Evolutionary conservation across 2,329 filamentous ascomycete genomes (phyloP), one percentile per base, ranked within the genome.

Genomic region (Stemphylium beticola): DNA sequence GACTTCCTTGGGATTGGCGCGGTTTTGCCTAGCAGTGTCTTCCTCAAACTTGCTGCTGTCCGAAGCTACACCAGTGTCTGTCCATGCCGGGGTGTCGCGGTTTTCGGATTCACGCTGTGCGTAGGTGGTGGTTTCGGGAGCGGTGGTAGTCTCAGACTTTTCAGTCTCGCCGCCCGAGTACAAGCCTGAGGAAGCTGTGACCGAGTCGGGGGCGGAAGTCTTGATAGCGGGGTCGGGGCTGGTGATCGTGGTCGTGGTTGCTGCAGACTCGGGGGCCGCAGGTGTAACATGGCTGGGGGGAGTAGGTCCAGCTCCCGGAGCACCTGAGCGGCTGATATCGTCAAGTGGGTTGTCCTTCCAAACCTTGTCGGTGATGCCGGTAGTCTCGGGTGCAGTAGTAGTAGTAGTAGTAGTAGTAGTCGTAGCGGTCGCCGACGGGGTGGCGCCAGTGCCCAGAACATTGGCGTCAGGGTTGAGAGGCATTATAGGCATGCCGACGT

Each of bases 1-100:
- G 7, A 64, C 66, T 1, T 74, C 75, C 64, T 90, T 87, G 20
- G 40, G 12, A 26, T 46, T 44, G 17, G 52, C 52, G 26, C 41
- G 41, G 24, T 55, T 51, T 24, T 50, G 53, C 39, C 18, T 55
- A 67, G 89, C 89, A 62, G 89, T 80, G 5, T 87, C 87, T 33
- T 87, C 87, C 34, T 91, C 87, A 14, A 86, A 85, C 31, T 78
- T 87, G 0, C 79, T 81, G 18, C 80, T 82, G 73, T 82, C 51
- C 33, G 55, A 50, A 18, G 46, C 41, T 18, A 84, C 58, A 87
- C 79, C 54, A 83, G 83, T 64, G 83, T 67, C 69, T 85, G 82
- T 6, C 85, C 85, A 0, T 17, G 29, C 36, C 29, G 50, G 56
- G 39, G 44, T 59, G 82, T 85, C 55, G 74, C 77, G 40, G 53